Evolutionary conservation across 2,329 filamentous ascomycete species (phyloP), one percentile per base, ranked within the genome.

Genomic region (Coleophoma cylindrospora): DNA sequence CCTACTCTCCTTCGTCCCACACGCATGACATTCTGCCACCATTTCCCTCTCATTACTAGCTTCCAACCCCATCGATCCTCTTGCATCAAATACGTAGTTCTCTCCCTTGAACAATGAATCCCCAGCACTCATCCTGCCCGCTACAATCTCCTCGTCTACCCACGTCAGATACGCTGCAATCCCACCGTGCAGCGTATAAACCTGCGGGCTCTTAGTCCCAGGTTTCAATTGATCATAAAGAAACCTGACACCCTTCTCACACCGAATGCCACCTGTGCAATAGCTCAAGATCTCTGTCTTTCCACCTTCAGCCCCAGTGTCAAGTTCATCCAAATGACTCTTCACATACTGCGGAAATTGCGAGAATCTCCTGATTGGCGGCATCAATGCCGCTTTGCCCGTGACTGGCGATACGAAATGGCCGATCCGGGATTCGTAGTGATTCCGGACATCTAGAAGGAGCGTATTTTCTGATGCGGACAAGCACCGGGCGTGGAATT

Each of bases 31-130:
- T 8, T 36, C 57, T 5, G 62, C 59, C 10, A 66, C 62, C n/a
- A 59, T 58, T 19, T 61, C 53, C 7, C 32, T 37, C 4, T 21
- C 32, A 14, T 21, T 33, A 11, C 38, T 43, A 10, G 34, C 47
- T n/a, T 40, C 36, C 19, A 65, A 27, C 2, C 60, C 58, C 8
- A 54, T 58, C 2, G 62, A 63, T 3, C 64, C 64, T 50, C 64
- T 57, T 2, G 61, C 63, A 54, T 66, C 64, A 53, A 66, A 66
- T 9, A 66, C 64, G 45, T 63, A 66, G 27, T 66, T 66, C 41
- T 54, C 57, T 7, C 64, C 64, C 43, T 57, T 58, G 43, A 66
- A 66, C 3, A 66, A 45, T 32, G 57, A 61, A 1, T 66, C 61
- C 10, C 55, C 47, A 8, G 57, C 40, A 10, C 3, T 47, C 38